These are phyloP conservation scores for Aotearoamyces nothofagi DNA, from an alignment of 2,329 filamentous ascomycete genomes.

Conservation along the genomic window DNA sequence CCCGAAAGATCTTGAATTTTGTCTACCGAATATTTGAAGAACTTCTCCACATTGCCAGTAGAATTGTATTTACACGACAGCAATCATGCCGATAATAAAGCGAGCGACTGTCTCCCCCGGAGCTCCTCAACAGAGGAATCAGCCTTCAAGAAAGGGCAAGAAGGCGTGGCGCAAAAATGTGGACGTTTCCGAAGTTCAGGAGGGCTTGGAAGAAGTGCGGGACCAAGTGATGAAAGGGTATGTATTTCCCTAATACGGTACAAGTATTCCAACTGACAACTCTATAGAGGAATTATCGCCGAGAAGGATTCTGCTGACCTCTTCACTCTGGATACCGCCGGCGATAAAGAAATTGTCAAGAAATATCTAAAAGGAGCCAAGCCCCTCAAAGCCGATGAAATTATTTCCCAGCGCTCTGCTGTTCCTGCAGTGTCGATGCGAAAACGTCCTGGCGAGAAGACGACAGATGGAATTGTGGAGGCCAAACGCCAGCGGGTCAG, in stretches of 20 bases:
- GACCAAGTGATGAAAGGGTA: constrained; percentile 87
- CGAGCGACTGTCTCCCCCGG: constrained; percentile 27
- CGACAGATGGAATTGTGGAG: constrained; percentile 56
- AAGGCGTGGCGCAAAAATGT: constrained; percentile 99
- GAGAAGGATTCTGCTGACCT: constrained; percentile 75
- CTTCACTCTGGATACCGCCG: constrained; percentile 67
- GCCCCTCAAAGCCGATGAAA: constrained; percentile 78
- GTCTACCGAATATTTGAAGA: too few relatives aligned
- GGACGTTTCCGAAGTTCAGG: constrained; percentile 72
- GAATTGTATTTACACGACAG: too few relatives aligned
- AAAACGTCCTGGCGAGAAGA: constrained; percentile 59
- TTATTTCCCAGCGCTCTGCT: constrained; percentile 70
- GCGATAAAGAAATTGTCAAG: constrained; percentile 49
- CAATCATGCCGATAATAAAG: constrained; percentile 18
- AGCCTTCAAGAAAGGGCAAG: constrained; percentile 91
- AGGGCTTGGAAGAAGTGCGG: constrained; percentile 70
- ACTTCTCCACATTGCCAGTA: too few relatives aligned
- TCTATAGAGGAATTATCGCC: constrained; percentile 59
- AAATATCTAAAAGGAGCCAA: constrained; percentile 58
- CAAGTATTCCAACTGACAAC: neutral
- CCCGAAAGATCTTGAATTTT: too few relatives aligned
- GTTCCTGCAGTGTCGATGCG: constrained; percentile 64
- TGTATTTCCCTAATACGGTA: constrained; percentile 5
- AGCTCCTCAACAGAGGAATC: constrained; percentile 68
- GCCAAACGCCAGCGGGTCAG: constrained; percentile 63